Percentiles rank a stretch among this genome's conserved stretches.
These are phyloP conservation scores for Balamuthia mandrillaris DNA, from an alignment of 208 protist genomes.

Conservation along the genomic window DNA sequence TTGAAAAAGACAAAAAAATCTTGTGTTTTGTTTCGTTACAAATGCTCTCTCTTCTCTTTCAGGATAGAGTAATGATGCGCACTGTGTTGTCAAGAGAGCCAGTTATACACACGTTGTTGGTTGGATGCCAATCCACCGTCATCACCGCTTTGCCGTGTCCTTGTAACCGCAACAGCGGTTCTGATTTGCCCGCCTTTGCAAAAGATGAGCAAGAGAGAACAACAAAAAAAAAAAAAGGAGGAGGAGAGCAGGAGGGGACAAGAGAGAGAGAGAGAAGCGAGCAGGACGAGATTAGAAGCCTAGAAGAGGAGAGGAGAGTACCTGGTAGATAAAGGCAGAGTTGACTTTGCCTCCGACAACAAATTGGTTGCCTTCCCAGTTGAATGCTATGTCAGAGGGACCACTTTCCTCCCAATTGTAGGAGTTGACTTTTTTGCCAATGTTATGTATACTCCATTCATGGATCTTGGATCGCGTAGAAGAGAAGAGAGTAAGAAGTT, in stretches of 20 bases:
- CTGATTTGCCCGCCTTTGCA: too few relatives aligned
- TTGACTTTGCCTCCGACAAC: not conserved
- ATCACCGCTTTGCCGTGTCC: not conserved
- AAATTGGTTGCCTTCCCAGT: conserved; percentile 13
- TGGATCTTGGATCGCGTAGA: not conserved
- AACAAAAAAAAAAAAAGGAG: too few relatives aligned
- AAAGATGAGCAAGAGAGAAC: too few relatives aligned
- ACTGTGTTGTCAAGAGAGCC: not conserved
- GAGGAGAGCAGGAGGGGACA: too few relatives aligned
- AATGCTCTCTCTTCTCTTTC: too few relatives aligned
- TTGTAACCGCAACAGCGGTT: too few relatives aligned
- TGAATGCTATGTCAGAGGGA: conserved; percentile 1
- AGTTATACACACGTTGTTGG: not conserved
- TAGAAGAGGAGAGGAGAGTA: not conserved
- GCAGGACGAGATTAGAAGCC: too few relatives aligned
- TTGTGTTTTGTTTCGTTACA: not conserved
- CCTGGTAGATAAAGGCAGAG: not conserved
- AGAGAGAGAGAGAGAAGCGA: too few relatives aligned
- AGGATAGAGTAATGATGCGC: not conserved
- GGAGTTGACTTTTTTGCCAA: not conserved
- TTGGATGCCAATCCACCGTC: conserved; percentile 17
- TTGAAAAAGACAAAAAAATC: not conserved
- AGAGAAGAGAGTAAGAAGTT: not conserved
- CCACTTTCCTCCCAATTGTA: conserved; percentile 3
- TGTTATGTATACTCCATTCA: conserved; percentile 24